phyloP scores from a whole-genome alignment of 2,329 filamentous ascomycete species.

The Calonectria hongkongensis region DNA sequence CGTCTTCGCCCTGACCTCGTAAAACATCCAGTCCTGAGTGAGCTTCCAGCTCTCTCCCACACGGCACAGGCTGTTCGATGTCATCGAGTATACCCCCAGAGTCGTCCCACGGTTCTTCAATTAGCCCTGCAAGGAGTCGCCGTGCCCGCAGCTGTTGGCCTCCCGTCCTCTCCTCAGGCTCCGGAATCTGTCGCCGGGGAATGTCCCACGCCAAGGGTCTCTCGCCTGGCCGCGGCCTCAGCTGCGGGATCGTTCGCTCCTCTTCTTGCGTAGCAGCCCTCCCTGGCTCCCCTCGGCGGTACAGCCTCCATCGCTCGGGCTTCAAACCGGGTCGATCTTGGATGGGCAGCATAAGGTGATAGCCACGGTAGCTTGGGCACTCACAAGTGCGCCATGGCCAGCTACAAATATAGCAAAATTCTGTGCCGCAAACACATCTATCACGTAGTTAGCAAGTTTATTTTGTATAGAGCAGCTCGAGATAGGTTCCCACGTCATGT shows the following conservation, averaged over 20 bases:
- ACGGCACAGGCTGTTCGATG: neutral
- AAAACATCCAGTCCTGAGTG: too few relatives aligned
- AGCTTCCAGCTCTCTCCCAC: neutral
- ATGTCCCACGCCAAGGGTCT: conserved; percentile 30
- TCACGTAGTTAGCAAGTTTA: too few relatives aligned
- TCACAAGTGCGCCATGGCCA: conserved; percentile 61
- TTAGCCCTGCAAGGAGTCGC: neutral
- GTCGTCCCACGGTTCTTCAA: neutral
- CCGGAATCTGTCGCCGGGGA: neutral
- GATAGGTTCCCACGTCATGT: conserved; percentile 45
- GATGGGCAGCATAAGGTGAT: conserved; percentile 39
- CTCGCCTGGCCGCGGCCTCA: conserved; percentile 39
- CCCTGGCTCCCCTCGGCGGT: neutral
- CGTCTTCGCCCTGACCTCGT: too few relatives aligned
- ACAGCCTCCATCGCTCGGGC: conserved; percentile 44
- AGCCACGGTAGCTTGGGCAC: conserved; percentile 52
- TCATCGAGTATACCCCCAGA: too few relatives aligned
- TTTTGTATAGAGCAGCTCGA: neutral
- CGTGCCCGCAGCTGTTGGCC: neutral
- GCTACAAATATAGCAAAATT: conserved; percentile 73
- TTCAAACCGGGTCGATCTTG: conserved; percentile 43
- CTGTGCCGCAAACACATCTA: conserved; percentile 63
- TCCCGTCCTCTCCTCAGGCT: neutral
- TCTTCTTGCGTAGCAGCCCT: neutral
- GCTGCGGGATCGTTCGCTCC: conserved; percentile 40